These are phyloP conservation scores for Tricholoma sp. DNA, from an alignment of 768 basidiomycete species.

Conservation along the genomic window DNA sequence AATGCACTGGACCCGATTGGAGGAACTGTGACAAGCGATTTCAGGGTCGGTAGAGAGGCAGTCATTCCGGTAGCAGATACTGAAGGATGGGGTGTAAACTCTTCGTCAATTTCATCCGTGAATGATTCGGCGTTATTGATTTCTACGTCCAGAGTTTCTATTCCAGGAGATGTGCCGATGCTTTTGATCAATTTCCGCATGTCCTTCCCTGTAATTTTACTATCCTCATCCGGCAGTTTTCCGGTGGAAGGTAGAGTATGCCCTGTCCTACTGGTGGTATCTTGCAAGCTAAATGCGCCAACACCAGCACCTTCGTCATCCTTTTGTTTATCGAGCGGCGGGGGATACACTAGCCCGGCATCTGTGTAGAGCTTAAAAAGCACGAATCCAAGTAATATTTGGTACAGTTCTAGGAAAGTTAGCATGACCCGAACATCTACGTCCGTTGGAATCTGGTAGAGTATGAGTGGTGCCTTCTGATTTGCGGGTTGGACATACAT, in stretches of 20 bases:
- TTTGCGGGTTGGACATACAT: slow-evolving; percentile 41
- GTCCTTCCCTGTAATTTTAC: slow-evolving; percentile 44
- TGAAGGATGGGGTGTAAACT: slow-evolving; percentile 63
- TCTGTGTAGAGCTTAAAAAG: slow-evolving; percentile 99
- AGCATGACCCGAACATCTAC: slow-evolving; percentile 98
- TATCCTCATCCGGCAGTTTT: slow-evolving; percentile 42
- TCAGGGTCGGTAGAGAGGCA: slow-evolving; percentile 60
- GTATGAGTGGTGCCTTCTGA: not conserved
- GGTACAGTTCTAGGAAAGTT: slow-evolving; percentile 97
- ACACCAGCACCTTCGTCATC: slow-evolving; percentile 86
- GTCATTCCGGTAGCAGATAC: slow-evolving; percentile 40
- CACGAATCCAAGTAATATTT: slow-evolving; percentile 92
- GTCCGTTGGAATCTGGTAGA: slow-evolving; percentile 76
- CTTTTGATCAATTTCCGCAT: slow-evolving; percentile 61
- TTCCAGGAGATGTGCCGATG: slow-evolving; percentile 29
- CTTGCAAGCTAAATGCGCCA: slow-evolving; percentile 78
- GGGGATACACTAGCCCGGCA: slow-evolving; percentile 89
- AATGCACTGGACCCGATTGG: slow-evolving; percentile 55
- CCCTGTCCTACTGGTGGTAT: slow-evolving; percentile 24
- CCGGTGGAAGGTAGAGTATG: slow-evolving; percentile 24
- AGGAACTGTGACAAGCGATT: slow-evolving; percentile 56
- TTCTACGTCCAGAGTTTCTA: slow-evolving; percentile 31
- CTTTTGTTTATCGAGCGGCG: slow-evolving; percentile 75
- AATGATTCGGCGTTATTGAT: slow-evolving; percentile 30
- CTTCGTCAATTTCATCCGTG: slow-evolving; percentile 46